A percentile compares a stretch with the other conserved stretches of the same genome.
These are phyloP conservation scores for Beauveria sp. DNA, from an alignment of 2,329 filamentous ascomycete genomes.

Conservation along the genomic window DNA sequence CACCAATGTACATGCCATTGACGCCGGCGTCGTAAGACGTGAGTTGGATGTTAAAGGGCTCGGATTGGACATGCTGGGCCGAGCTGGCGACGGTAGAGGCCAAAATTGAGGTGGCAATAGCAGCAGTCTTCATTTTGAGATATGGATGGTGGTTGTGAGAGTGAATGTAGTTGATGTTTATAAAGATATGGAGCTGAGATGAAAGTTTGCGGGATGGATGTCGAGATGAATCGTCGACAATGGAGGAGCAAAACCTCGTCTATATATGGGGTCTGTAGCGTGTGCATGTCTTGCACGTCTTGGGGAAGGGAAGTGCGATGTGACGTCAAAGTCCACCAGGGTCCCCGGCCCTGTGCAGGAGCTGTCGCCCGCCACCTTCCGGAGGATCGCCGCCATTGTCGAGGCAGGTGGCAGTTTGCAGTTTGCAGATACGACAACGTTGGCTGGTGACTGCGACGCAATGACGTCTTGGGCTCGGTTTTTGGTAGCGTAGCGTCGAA, in stretches of 20 bases:
- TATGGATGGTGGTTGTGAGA: not conserved
- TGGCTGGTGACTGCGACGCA: not conserved
- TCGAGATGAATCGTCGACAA: not conserved
- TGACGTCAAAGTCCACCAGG: not conserved
- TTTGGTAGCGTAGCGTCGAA: not conserved
- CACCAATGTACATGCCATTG: conserved; percentile 3
- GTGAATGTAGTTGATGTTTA: not conserved
- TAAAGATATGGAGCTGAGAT: not conserved
- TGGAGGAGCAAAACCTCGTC: not conserved
- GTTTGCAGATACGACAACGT: not conserved
- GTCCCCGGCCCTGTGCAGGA: not conserved
- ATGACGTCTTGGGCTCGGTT: not conserved
- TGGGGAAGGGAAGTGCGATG: not conserved
- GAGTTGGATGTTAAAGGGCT: conserved; percentile 7
- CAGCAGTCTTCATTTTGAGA: conserved; percentile 8
- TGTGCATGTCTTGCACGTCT: not conserved
- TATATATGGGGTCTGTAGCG: not conserved
- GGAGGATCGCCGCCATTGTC: not conserved
- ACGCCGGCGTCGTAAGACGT: not conserved
- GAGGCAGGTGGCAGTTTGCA: too few relatives aligned
- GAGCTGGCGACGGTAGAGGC: conserved; percentile 3
- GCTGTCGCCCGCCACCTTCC: not conserved
- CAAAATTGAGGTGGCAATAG: not conserved
- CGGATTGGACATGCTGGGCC: conserved; percentile 3
- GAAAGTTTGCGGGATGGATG: not conserved